Conservation (phyloP, 2,329 filamentous ascomycete species). For the Phialophora macrospora region DNA sequence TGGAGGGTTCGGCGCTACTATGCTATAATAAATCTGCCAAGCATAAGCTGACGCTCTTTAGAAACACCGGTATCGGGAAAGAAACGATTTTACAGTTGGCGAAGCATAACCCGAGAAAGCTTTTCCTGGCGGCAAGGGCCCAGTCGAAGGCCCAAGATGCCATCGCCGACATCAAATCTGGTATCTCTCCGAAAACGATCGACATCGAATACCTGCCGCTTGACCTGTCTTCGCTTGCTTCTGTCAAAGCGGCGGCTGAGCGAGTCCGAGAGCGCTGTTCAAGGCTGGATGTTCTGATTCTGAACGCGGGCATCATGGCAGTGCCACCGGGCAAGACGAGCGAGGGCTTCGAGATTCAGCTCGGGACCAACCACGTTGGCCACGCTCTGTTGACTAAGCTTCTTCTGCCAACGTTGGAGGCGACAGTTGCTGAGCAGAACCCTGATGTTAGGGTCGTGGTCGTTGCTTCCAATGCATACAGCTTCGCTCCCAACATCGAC, state of each 20-base stretch:
- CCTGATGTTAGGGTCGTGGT: constrained; percentile 47
- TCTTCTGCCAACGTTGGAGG: constrained; percentile 48
- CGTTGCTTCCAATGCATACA: constrained; percentile 46
- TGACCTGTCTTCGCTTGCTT: constrained; percentile 58
- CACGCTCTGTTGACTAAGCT: constrained; percentile 53
- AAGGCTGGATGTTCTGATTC: constrained; percentile 52
- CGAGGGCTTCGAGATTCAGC: constrained; percentile 51
- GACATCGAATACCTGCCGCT: constrained; percentile 54
- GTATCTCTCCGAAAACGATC: constrained; percentile 31
- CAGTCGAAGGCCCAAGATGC: not conserved
- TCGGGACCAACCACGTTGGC: constrained; percentile 54
- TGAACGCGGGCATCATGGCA: constrained; percentile 56
- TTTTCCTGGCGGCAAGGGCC: constrained; percentile 1
- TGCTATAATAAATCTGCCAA: constrained; percentile 1
- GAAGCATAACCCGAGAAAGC: not conserved
- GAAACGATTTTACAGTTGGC: constrained; percentile 1
- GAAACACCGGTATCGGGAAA: constrained; percentile 2
- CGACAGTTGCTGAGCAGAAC: constrained; percentile 42
- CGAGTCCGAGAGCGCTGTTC: constrained; percentile 47
- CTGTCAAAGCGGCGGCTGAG: constrained; percentile 52
- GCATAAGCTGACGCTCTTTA: constrained; percentile 8
- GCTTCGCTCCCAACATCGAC: constrained; percentile 44
- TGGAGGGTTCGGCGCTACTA: not conserved
- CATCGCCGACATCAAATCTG: constrained; percentile 1
- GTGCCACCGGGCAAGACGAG: constrained; percentile 46